Evolutionary conservation across 2,329 filamentous ascomycete species (phyloP).

Genomic region (Pseudogymnoascus sp.): DNA sequence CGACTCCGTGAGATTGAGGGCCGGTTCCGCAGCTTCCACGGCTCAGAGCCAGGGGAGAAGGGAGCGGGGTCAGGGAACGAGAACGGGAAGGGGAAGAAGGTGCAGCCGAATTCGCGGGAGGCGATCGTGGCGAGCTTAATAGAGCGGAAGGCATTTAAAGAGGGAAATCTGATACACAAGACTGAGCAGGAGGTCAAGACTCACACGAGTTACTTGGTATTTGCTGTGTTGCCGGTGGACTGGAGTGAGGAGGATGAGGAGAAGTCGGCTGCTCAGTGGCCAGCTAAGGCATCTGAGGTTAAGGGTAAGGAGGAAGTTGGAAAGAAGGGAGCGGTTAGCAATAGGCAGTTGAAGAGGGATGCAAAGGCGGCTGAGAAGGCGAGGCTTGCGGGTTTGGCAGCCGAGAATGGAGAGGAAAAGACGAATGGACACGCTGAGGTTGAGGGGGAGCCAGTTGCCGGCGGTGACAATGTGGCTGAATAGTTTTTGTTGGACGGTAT

Average conservation of each 20-base stretch:
- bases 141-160: slow-evolving; percentile 54
- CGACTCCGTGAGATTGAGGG: slow-evolving; percentile 67
- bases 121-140: slow-evolving; percentile 27
- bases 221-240: slow-evolving; percentile 77
- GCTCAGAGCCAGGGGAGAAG: slow-evolving; percentile 20
- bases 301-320: slow-evolving; percentile 45
- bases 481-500: not conserved
- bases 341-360: slow-evolving; percentile 8
- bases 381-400: not conserved
- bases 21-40: slow-evolving; percentile 58
- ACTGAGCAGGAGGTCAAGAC: slow-evolving; percentile 86
- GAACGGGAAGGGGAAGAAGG: slow-evolving; percentile 24
- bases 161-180: slow-evolving; percentile 71
- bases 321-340: slow-evolving; percentile 18
- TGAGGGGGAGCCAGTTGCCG: not conserved
- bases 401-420: not conserved
- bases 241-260: slow-evolving; percentile 81
- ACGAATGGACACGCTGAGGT: not conserved
- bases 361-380: not conserved
- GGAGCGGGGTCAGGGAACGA: slow-evolving; percentile 21
- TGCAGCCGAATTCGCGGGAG: slow-evolving; percentile 24
- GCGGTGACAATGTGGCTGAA: not conserved
- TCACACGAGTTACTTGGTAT: slow-evolving; percentile 94
- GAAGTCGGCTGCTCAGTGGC: slow-evolving; percentile 55
- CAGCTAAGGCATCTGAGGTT: slow-evolving; percentile 25